Evolutionary conservation across 768 basidiomycete species (phyloP), one percentile per base, ranked within the genome.

Genomic region (Pulveroboletus sp.): DNA sequence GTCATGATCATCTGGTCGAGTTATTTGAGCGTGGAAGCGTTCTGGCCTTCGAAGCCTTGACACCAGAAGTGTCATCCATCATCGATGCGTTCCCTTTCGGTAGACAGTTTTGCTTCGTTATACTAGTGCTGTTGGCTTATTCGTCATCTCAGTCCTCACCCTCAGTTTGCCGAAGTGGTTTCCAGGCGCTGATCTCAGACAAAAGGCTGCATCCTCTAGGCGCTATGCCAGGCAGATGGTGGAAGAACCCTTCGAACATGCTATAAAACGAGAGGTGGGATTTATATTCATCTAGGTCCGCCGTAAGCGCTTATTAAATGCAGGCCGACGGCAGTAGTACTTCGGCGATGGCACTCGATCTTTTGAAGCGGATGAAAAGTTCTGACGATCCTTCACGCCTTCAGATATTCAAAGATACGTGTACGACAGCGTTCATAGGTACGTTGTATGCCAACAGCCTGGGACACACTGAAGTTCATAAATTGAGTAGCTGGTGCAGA

Each of bases 1-100:
- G 61, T 27, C 67, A 68, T 2, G 75, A 76, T 41, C 60, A 63
- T 27, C 69, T 73, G 49, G 67, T 76, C 10, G 52, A 68, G 12
- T 51, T 74, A 4, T 68, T 73, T 3, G 68, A 74, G 31, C 58
- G 63, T 13, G 72, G 72, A 4, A 34, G 66, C 5, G 3, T 23
- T 5, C n/a, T 64, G n/a, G 50, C 58, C 1, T 12, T 63, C 23
- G 50, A 43, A 40, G 19, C 23, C 8, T 26, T 61, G 7, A 56
- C 56, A 19, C 63, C 59, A 10, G 61, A 60, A 24, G n/a, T 11
- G 4, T 49, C 59, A 30, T 47, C 51, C 11, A 22, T 60, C 17
- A 10, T 61, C 13, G 62, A 39, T 0, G 47, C 56, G n/a, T 66
- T 66, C 36, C 56, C 63, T 22, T 66, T 64, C 20, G 6, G 63